Evolutionary conservation across 1,284 basidiomycete genomes (phyloP).

Genomic region (Heterobasidion irregulare): DNA sequence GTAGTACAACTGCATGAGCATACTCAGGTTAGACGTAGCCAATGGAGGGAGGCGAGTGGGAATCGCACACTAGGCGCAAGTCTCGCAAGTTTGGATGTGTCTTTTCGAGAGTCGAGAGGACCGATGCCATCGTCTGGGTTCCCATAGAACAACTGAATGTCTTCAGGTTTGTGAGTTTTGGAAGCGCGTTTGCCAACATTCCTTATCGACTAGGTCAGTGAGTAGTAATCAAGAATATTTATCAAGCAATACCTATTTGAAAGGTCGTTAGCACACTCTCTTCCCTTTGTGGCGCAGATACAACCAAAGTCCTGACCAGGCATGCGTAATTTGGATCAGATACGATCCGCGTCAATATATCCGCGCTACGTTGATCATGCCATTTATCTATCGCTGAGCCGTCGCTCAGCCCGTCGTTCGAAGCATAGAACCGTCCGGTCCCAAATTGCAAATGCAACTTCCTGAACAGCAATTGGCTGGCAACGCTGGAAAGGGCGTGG

Average conservation of each 20-base stretch:
- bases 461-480: conserved; percentile 57
- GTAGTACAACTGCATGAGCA: conserved; percentile 4
- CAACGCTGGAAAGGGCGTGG: conserved; percentile 57
- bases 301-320: conserved; percentile 45
- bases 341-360: conserved; percentile 60
- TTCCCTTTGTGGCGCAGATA: conserved; percentile 38
- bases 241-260: conserved; percentile 39
- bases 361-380: conserved; percentile 56
- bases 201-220: conserved; percentile 24
- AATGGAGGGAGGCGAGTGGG: not conserved
- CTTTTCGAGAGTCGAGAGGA: conserved; percentile 44
- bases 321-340: conserved; percentile 49
- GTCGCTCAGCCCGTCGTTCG: conserved; percentile 11
- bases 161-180: conserved; percentile 48
- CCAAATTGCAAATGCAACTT: conserved; percentile 55
- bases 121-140: conserved; percentile 40
- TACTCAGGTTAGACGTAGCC: not conserved
- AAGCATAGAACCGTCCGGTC: conserved; percentile 8
- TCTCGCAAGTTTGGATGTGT: conserved; percentile 42
- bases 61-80: conserved; percentile 40
- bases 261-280: conserved; percentile 50
- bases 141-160: conserved; percentile 55
- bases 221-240: not conserved
- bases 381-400: conserved; percentile 33
- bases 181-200: conserved; percentile 61